Evolutionary conservation across 2,329 filamentous ascomycete genomes (phyloP).

Genomic region (Fusarium denticulatum): DNA sequence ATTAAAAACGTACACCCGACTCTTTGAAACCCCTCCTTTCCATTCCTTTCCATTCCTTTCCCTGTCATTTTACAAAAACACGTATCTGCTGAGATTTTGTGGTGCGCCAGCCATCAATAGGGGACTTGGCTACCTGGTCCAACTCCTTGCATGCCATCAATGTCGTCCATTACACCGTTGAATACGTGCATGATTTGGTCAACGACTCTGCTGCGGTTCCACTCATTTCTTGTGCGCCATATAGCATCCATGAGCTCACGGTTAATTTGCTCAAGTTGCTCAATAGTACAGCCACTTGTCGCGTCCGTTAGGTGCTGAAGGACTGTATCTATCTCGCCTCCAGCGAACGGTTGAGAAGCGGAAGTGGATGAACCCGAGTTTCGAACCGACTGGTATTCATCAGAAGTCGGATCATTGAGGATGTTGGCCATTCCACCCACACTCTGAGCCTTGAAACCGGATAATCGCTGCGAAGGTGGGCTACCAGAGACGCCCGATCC

Average conservation of each 20-base stretch:
- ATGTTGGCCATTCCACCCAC: constrained; percentile 47
- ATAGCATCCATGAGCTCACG: constrained; percentile 89
- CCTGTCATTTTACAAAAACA: constrained; percentile 14
- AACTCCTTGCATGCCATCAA: constrained; percentile 64
- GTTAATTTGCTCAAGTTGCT: constrained; percentile 95
- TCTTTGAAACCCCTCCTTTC: constrained; percentile 23
- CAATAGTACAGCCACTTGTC: constrained; percentile 84
- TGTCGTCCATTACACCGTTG: constrained; percentile 77
- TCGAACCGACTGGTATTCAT: constrained; percentile 47
- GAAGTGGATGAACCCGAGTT: constrained; percentile 53
- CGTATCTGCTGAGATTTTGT: neutral
- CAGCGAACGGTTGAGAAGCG: constrained; percentile 57
- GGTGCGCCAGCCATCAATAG: constrained; percentile 12
- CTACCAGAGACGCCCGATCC: constrained; percentile 46
- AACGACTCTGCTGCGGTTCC: constrained; percentile 82
- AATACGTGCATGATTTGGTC: constrained; percentile 73
- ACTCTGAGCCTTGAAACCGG: constrained; percentile 48
- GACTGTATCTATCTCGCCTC: constrained; percentile 66
- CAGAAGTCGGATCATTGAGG: constrained; percentile 53
- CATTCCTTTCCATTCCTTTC: neutral
- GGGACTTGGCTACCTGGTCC: constrained; percentile 55
- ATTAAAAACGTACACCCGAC: constrained; percentile 32
- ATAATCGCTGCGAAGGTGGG: constrained; percentile 50
- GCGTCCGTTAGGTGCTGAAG: constrained; percentile 70
- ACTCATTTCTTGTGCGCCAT: constrained; percentile 81